phyloP scores from a whole-genome alignment of 768 basidiomycete genomes.

The Leccinum disarticulatum region DNA sequence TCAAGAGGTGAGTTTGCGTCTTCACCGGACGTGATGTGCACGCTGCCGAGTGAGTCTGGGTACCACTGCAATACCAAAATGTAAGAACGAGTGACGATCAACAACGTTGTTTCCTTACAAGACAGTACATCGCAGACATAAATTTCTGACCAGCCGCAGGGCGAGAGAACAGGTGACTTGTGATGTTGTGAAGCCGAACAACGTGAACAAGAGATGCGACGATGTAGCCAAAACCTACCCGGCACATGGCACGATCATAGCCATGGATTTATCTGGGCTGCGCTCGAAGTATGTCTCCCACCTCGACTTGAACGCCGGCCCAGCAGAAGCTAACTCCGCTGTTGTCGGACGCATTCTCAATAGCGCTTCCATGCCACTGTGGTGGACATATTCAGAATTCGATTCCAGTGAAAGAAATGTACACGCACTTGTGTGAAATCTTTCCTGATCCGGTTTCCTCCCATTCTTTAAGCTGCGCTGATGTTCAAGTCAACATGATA shows the following conservation, averaged over 20 bases:
- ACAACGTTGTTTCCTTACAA: constrained; percentile 25
- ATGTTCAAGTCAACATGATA: neutral
- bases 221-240: constrained; percentile 33
- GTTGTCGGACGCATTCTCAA: constrained; percentile 52
- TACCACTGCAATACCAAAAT: constrained; percentile 31
- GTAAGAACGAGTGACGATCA: neutral
- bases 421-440: constrained; percentile 52
- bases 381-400: neutral
- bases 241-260: constrained; percentile 41
- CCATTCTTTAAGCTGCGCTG: constrained; percentile 34
- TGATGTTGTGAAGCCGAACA: constrained; percentile 7
- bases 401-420: neutral
- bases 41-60: constrained; percentile 45
- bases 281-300: constrained; percentile 54
- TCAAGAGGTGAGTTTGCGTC: constrained; percentile 43
- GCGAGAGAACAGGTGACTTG: constrained; percentile 28
- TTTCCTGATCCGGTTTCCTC: constrained; percentile 41
- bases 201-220: neutral
- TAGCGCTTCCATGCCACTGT: constrained; percentile 52
- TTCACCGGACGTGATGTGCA: constrained; percentile 46
- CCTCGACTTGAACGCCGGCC: constrained; percentile 42
- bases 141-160: constrained; percentile 23
- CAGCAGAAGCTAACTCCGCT: constrained; percentile 47
- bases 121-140: constrained; percentile 32
- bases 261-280: constrained; percentile 54